Percentiles rank a stretch among this genome's conserved stretches.
Conservation (phyloP, 2,329 filamentous ascomycete genomes). For the Orbilia oligospora region DNA sequence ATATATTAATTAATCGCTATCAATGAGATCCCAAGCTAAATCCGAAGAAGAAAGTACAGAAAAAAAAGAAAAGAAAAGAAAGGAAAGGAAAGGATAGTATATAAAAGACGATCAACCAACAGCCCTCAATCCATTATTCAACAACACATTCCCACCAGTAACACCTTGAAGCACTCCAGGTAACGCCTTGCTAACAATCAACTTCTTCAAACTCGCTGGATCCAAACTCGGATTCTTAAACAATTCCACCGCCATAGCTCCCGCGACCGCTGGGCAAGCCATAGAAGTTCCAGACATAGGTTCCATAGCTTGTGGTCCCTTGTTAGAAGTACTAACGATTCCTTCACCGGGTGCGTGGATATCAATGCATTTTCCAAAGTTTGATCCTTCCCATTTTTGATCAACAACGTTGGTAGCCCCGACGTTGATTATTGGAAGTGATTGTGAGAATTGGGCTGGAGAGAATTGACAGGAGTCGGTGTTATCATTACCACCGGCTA, state of each 20-base stretch:
- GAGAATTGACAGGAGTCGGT: conserved; percentile 67
- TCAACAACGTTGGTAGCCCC: conserved; percentile 66
- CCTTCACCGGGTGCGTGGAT: conserved; percentile 73
- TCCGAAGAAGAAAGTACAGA: background rate
- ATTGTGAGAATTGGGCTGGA: conserved; percentile 64
- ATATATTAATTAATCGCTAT: background rate
- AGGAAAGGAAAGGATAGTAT: too few species aligned
- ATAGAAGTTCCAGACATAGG: conserved; percentile 70
- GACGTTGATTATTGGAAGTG: conserved; percentile 67
- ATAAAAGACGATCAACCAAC: background rate
- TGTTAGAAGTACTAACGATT: conserved; percentile 71
- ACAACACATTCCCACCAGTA: background rate
- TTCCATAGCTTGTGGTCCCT: conserved; percentile 70
- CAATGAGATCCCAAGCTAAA: background rate
- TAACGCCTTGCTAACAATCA: conserved; percentile 13
- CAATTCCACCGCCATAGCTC: conserved; percentile 62
- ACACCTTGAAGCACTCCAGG: conserved; percentile 5
- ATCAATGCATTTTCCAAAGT: conserved; percentile 71
- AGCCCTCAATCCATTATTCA: conserved; percentile 16
- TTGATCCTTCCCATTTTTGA: conserved; percentile 67
- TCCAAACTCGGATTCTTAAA: conserved; percentile 57
- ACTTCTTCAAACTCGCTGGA: conserved; percentile 61
- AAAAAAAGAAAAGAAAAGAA: too few species aligned
- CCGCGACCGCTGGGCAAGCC: conserved; percentile 68
- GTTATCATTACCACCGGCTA: conserved; percentile 72